These are phyloP conservation scores for Cladorrhinum sp. DNA, from an alignment of 2,329 filamentous ascomycete genomes.

Conservation along the genomic window DNA sequence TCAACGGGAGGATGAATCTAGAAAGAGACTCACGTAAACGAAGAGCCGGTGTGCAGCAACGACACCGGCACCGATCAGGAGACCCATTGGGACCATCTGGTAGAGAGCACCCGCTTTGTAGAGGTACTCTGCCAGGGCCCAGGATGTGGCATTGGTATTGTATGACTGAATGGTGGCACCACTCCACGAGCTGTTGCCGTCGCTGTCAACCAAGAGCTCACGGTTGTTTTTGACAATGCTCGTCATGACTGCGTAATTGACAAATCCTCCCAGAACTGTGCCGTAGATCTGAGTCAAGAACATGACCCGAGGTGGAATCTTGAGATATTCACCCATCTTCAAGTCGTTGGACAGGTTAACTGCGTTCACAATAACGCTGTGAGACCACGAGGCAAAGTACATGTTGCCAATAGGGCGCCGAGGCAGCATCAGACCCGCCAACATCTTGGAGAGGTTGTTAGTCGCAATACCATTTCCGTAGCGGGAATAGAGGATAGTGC, in stretches of 20 bases:
- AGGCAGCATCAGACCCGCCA: slow-evolving; percentile 51
- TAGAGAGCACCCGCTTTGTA: slow-evolving; percentile 46
- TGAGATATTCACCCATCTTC: slow-evolving; percentile 59
- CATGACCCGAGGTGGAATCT: slow-evolving; percentile 54
- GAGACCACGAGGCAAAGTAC: slow-evolving; percentile 59
- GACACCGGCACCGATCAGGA: slow-evolving; percentile 45
- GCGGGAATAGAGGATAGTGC: slow-evolving; percentile 49
- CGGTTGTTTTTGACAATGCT: slow-evolving; percentile 49
- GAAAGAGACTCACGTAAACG: slow-evolving; percentile 34
- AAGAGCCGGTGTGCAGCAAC: slow-evolving; percentile 46
- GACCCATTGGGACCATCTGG: slow-evolving; percentile 47
- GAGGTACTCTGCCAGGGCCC: slow-evolving; percentile 52
- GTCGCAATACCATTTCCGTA: slow-evolving; percentile 58
- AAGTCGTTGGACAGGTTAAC: slow-evolving; percentile 52
- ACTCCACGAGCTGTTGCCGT: slow-evolving; percentile 52
- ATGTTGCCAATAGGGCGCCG: slow-evolving; percentile 53
- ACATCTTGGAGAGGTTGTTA: slow-evolving; percentile 57
- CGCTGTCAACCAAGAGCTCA: slow-evolving; percentile 42
- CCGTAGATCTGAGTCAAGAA: slow-evolving; percentile 56
- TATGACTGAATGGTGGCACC: slow-evolving; percentile 49
- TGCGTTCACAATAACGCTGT: slow-evolving; percentile 51
- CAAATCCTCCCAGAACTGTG: slow-evolving; percentile 50
- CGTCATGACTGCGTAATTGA: slow-evolving; percentile 57
- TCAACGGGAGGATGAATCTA: background rate
- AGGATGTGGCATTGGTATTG: slow-evolving; percentile 47